A percentile compares a stretch with the other conserved stretches of the same genome.
phyloP scores from a whole-genome alignment of 352 stramenopile species.

The Globisporangium splendens region DNA sequence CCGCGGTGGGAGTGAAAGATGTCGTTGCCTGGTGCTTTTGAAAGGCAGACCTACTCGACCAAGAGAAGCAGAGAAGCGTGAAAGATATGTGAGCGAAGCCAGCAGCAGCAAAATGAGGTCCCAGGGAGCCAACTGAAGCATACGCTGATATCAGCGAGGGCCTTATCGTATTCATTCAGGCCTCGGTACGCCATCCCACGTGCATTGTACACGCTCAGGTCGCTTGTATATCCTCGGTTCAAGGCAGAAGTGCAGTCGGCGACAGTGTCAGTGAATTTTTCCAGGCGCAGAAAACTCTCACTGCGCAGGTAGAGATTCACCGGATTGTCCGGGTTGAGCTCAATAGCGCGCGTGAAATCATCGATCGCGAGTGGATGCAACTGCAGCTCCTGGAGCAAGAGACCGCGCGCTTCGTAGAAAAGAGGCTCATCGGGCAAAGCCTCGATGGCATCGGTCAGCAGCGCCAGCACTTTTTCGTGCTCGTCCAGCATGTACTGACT shows the following conservation, averaged over 20 bases:
- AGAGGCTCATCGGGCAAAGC: conserved; percentile 46
- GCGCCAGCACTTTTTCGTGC: conserved; percentile 35
- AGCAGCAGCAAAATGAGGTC: not conserved
- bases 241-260: conserved; percentile 36
- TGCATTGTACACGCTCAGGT: conserved; percentile 46
- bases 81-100: not conserved
- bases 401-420: conserved; percentile 51
- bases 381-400: conserved; percentile 58
- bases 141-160: conserved; percentile 59
- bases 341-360: conserved; percentile 39
- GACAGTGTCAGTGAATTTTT: conserved; percentile 36
- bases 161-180: conserved; percentile 51
- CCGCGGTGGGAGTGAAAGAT: conserved; percentile 67
- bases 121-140: not conserved
- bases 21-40: conserved; percentile 37
- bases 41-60: conserved; percentile 32
- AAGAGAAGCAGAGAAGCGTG: not conserved
- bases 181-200: conserved; percentile 54
- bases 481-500: conserved; percentile 47
- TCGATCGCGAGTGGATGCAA: conserved; percentile 45
- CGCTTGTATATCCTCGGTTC: conserved; percentile 18
- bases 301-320: conserved; percentile 37
- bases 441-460: conserved; percentile 57
- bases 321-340: conserved; percentile 12
- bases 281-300: conserved; percentile 44